Evolutionary conservation across 2,329 filamentous ascomycete species (phyloP), one percentile per base, ranked within the genome.

Genomic region (Calonectria leucothoes): DNA sequence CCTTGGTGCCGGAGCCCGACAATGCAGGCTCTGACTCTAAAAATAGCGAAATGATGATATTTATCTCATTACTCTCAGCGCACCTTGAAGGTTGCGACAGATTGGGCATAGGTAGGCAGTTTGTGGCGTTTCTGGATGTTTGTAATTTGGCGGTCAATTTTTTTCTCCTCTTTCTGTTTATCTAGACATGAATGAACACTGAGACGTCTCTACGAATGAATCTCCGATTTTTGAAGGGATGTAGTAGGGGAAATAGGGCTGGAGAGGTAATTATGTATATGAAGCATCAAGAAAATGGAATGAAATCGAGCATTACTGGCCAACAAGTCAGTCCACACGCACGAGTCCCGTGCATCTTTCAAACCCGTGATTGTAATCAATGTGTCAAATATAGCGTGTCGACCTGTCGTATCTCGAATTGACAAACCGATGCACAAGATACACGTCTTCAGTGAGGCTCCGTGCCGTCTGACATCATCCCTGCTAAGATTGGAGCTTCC

Each of bases 201-300:
- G 71, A 72, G 72, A 73, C 70, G 78, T 69, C 67, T 80, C 73
- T 70, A 79, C 75, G 75, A 80, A 76, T 78, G 76, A 79, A 80
- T 63, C 71, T 74, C 75, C 75, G 7, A 27, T 17, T 76, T 70
- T 61, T 66, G 55, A 20, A 57, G 29, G 33, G 15, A 27, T 23
- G 6, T 27, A 51, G 7, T 33, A 52, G 59, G 45, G 51, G 74
- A 72, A 42, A 39, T 31, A 33, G 77, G 73, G 76, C 65, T 72
- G 66, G 39, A 29, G 45, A 65, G 42, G 37, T 42, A 64, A 48
- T 64, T 48, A 17, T 64, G 59, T 64, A 64, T 64, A 64, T 64
- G 37, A 64, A 45, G 37, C 10, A 64, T 61, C 20, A 27, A 61
- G 35, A 64, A 52, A 33, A 48, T 64, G 42, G 35, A 23, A 61